phyloP scores from a whole-genome alignment of 2,329 filamentous ascomycete genomes.

The Madurella mycetomatis region DNA sequence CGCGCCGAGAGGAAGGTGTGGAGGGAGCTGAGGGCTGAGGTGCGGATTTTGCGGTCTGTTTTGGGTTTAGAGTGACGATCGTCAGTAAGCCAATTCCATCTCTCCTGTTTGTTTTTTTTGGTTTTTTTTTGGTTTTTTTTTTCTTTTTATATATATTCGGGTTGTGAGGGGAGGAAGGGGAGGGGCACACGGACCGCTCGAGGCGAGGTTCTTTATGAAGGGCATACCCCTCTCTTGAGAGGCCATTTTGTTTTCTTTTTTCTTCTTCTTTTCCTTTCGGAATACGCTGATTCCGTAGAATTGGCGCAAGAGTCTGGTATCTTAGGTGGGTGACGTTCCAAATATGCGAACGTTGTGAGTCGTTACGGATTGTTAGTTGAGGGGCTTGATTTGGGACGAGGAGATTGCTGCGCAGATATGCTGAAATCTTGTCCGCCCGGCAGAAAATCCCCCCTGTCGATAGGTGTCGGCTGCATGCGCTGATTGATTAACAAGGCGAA shows the following conservation, averaged over 20 bases:
- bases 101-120: no score
- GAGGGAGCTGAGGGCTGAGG: slow-evolving; percentile 71
- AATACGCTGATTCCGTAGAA: background rate
- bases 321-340: background rate
- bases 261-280: slow-evolving; percentile 21
- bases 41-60: slow-evolving; percentile 71
- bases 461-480: background rate
- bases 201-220: slow-evolving; percentile 79
- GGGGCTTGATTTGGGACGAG: background rate
- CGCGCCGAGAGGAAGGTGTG: slow-evolving; percentile 69
- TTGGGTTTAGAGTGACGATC: no score
- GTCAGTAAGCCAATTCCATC: no score
- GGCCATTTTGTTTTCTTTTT: slow-evolving; percentile 32
- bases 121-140: no score
- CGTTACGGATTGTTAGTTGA: background rate
- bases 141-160: no score
- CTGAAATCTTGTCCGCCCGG: slow-evolving; percentile 28
- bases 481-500: background rate
- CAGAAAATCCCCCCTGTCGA: slow-evolving; percentile 19
- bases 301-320: background rate
- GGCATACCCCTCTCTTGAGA: slow-evolving; percentile 53
- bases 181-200: slow-evolving; percentile 61
- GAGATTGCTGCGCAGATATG: slow-evolving; percentile 9
- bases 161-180: background rate
- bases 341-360: background rate